These are phyloP conservation scores for Trichocomaceae sp. DNA, from an alignment of 2,329 filamentous ascomycete genomes.

Conservation along the genomic window DNA sequence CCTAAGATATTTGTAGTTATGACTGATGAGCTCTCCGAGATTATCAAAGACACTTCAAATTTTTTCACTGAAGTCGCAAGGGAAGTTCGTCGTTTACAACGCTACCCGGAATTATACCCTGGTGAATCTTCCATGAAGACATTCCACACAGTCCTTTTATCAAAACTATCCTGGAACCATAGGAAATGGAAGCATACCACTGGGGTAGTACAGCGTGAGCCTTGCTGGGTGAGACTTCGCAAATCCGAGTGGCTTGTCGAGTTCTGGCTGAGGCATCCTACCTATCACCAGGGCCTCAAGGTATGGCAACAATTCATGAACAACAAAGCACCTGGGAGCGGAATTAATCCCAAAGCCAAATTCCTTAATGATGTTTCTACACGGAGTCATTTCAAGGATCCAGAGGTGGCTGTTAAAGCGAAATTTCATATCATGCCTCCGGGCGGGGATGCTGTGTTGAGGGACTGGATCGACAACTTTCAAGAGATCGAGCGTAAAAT, in stretches of 20 bases:
- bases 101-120: conserved; percentile 10
- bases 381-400: neutral
- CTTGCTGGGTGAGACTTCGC: conserved; percentile 10
- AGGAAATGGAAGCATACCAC: neutral
- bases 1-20: neutral
- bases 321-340: conserved; percentile 8
- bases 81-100: conserved; percentile 11
- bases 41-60: conserved; percentile 1
- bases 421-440: conserved; percentile 10
- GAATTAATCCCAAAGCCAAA: conserved; percentile 8
- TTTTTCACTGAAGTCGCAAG: conserved; percentile 6
- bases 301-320: conserved; percentile 9
- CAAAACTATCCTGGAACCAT: conserved; percentile 6
- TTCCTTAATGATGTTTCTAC: conserved; percentile 2
- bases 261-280: conserved; percentile 8
- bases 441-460: conserved; percentile 6
- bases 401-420: neutral
- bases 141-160: conserved; percentile 2
- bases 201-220: neutral
- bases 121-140: neutral
- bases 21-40: neutral
- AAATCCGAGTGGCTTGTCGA: conserved; percentile 9
- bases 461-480: conserved; percentile 4
- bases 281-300: conserved; percentile 9
- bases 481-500: conserved; percentile 2